phyloP scores from a whole-genome alignment of 352 stramenopile species.

The Blastocystis sp. region DNA sequence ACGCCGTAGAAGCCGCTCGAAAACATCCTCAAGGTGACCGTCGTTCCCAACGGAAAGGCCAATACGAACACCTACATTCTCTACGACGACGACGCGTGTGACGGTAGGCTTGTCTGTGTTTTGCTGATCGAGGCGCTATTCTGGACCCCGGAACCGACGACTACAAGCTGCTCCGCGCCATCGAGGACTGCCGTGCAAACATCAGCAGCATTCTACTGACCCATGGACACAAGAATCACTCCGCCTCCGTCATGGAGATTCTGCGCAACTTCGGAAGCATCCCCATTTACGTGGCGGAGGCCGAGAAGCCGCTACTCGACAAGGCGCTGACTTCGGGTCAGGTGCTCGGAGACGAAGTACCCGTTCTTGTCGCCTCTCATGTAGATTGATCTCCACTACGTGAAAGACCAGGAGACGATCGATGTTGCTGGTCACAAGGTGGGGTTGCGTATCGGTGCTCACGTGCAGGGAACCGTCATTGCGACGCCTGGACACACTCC shows the following conservation, averaged over 20 bases:
- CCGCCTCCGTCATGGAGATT: not conserved
- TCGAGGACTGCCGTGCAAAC: conserved; percentile 26
- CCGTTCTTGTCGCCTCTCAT: not conserved
- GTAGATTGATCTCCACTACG: conserved; percentile 1
- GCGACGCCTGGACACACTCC: conserved; percentile 17
- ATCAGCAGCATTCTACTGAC: conserved; percentile 29
- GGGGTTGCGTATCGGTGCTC: not conserved
- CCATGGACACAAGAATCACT: not conserved
- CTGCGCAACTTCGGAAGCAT: not conserved
- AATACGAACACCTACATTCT: conserved; percentile 42
- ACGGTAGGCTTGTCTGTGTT: not conserved
- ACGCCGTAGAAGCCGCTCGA: too few relatives aligned
- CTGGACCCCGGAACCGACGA: conserved; percentile 7
- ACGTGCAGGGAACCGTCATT: not conserved
- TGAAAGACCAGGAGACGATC: conserved; percentile 2
- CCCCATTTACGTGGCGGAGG: not conserved
- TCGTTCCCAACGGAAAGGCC: conserved; percentile 27
- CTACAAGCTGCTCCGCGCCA: conserved; percentile 29
- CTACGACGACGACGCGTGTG: not conserved
- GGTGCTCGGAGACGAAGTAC: not conserved
- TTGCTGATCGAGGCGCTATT: not conserved
- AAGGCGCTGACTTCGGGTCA: not conserved
- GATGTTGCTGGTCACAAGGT: not conserved
- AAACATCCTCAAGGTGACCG: conserved; percentile 18
- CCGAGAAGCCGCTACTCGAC: not conserved